phyloP scores from a whole-genome alignment of 2,329 filamentous ascomycete genomes.

The Dichotomopilus funicola region DNA sequence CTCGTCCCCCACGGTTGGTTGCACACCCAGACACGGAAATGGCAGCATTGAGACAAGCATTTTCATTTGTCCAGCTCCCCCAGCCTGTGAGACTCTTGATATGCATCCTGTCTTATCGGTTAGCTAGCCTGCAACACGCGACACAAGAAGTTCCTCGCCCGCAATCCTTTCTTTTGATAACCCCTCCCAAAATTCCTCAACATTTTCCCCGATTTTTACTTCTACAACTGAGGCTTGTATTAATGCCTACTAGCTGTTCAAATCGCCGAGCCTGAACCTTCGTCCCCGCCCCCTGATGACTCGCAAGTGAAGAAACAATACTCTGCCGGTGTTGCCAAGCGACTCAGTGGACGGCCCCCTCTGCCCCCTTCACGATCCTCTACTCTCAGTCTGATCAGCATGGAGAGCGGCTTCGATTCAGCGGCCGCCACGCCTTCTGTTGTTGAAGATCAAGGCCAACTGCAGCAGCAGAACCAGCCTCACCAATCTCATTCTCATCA shows the following conservation, averaged over 20 bases:
- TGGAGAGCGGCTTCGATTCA: constrained; percentile 28
- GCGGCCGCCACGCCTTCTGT: constrained; percentile 24
- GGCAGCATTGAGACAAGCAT: neutral
- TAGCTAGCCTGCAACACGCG: neutral
- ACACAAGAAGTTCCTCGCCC: too few relatives aligned
- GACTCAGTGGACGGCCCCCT: constrained; percentile 39
- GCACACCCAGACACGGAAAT: neutral
- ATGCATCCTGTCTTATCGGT: neutral
- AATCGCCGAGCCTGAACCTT: constrained; percentile 46
- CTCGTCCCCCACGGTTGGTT: neutral
- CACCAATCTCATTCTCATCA: constrained; percentile 28
- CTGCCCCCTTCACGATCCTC: constrained; percentile 41
- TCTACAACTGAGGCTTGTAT: neutral
- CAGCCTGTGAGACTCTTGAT: neutral
- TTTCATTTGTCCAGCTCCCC: neutral
- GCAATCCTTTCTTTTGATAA: too few relatives aligned
- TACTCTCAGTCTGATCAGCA: constrained; percentile 32
- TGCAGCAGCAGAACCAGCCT: too few relatives aligned
- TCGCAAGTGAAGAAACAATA: constrained; percentile 37
- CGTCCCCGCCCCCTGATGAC: constrained; percentile 32
- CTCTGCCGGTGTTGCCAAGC: constrained; percentile 37
- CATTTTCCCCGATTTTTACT: neutral
- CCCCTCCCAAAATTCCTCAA: neutral
- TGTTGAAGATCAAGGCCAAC: constrained; percentile 21
- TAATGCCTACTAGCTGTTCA: constrained; percentile 42